Percentiles rank a stretch among this genome's conserved stretches.
phyloP scores from a whole-genome alignment of 2,329 filamentous ascomycete species.

The Penicillium fuscoglaucum region DNA sequence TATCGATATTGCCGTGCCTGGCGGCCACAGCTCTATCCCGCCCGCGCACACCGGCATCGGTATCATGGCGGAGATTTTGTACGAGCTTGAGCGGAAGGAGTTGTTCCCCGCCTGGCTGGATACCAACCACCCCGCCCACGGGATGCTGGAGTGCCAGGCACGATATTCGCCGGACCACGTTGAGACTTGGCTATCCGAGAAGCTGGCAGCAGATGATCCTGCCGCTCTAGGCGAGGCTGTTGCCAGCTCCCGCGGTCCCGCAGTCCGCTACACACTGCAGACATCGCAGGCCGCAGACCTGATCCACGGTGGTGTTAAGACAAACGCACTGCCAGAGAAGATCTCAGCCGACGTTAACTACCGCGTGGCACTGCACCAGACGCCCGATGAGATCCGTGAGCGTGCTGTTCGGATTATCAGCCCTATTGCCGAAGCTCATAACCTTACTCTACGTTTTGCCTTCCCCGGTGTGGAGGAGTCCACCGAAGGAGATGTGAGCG shows the following conservation, averaged over 20 bases:
- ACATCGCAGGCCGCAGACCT: slow-evolving; percentile 59
- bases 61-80: slow-evolving; percentile 65
- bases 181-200: slow-evolving; percentile 42
- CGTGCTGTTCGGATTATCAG: slow-evolving; percentile 50
- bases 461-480: slow-evolving; percentile 40
- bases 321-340: slow-evolving; percentile 59
- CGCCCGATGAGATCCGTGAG: slow-evolving; percentile 47
- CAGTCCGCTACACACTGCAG: slow-evolving; percentile 56
- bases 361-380: slow-evolving; percentile 58
- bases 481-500: slow-evolving; percentile 14
- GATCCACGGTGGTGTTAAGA: slow-evolving; percentile 57
- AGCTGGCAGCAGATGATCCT: slow-evolving; percentile 51
- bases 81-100: slow-evolving; percentile 59
- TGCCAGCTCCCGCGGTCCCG: slow-evolving; percentile 41
- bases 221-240: slow-evolving; percentile 41
- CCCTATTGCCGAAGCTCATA: slow-evolving; percentile 51
- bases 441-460: slow-evolving; percentile 47
- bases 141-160: slow-evolving; percentile 59
- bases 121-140: slow-evolving; percentile 56
- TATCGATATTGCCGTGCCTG: slow-evolving; percentile 57
- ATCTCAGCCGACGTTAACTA: slow-evolving; percentile 57
- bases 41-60: slow-evolving; percentile 69
- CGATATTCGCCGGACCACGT: slow-evolving; percentile 54
- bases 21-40: slow-evolving; percentile 62
- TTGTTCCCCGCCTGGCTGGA: slow-evolving; percentile 56